Evolutionary conservation across 2,329 filamentous ascomycete species (phyloP).

Genomic region (Scedosporium dehoogii): DNA sequence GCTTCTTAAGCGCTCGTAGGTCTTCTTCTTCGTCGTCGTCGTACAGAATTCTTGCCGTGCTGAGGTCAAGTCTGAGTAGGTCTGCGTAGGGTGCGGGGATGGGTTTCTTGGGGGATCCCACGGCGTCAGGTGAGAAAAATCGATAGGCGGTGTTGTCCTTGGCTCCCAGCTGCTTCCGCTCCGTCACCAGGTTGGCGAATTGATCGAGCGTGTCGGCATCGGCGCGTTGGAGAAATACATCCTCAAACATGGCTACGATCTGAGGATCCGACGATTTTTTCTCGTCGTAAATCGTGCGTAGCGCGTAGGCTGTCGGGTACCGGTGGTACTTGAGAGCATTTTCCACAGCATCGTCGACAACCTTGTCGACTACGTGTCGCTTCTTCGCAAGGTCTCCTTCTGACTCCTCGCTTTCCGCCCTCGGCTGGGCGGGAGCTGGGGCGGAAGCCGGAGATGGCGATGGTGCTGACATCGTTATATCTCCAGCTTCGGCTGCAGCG

Average conservation of each 20-base stretch:
- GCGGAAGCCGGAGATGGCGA: no score
- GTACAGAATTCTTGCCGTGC: constrained; percentile 13
- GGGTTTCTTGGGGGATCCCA: constrained; percentile 29
- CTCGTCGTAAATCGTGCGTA: constrained; percentile 51
- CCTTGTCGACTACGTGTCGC: constrained; percentile 34
- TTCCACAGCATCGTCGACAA: constrained; percentile 48
- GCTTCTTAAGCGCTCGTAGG: constrained; percentile 25
- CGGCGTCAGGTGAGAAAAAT: not conserved
- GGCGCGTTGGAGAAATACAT: constrained; percentile 48
- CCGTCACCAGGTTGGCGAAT: constrained; percentile 39
- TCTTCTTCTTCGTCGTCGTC: constrained; percentile 16
- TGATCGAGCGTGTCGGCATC: constrained; percentile 38
- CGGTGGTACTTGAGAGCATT: constrained; percentile 45
- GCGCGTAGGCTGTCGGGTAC: constrained; percentile 53
- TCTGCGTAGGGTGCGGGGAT: constrained; percentile 38
- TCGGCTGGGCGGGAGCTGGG: not conserved
- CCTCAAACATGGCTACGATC: constrained; percentile 48
- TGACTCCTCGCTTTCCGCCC: constrained; percentile 7
- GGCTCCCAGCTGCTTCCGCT: constrained; percentile 48
- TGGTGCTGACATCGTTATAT: no score
- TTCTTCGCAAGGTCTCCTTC: constrained; percentile 20
- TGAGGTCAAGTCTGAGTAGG: constrained; percentile 32
- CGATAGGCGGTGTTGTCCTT: constrained; percentile 33
- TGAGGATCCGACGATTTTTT: constrained; percentile 33
- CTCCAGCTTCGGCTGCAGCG: constrained; percentile 4